Percentiles rank a stretch among this genome's conserved stretches.
These are phyloP conservation scores for Kockovaella imperatae DNA, from an alignment of 768 basidiomycete genomes.

Conservation along the genomic window DNA sequence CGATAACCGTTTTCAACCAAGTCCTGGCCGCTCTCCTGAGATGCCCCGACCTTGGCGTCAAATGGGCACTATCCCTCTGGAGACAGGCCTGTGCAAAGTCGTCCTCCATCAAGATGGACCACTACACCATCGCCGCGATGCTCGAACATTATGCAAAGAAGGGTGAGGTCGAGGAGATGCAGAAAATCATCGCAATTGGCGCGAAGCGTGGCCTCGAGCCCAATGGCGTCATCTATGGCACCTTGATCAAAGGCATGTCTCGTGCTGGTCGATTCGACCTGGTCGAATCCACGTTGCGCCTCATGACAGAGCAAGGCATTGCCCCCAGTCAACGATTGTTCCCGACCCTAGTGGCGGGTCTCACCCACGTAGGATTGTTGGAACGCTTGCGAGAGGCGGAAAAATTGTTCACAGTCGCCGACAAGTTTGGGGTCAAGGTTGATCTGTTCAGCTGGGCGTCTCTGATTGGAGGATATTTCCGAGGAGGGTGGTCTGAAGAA, in stretches of 20 bases:
- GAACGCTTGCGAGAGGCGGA: conserved; percentile 57
- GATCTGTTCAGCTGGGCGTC: conserved; percentile 80
- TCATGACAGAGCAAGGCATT: conserved; percentile 71
- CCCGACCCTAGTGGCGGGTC: conserved; percentile 68
- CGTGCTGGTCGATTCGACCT: conserved; percentile 62
- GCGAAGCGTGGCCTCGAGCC: conserved; percentile 53
- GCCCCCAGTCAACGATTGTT: conserved; percentile 68
- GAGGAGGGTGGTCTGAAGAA: conserved; percentile 50
- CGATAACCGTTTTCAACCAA: no score
- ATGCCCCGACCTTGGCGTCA: no score
- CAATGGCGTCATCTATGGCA: conserved; percentile 81
- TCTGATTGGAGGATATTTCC: conserved; percentile 64
- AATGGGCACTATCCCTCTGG: no score
- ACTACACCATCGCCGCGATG: conserved; percentile 73
- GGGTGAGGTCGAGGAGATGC: conserved; percentile 59
- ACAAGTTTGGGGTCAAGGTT: conserved; percentile 47
- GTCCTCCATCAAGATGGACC: conserved; percentile 55
- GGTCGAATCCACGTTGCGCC: conserved; percentile 54
- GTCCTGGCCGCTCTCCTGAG: no score
- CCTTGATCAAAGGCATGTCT: conserved; percentile 68
- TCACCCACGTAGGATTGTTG: conserved; percentile 55
- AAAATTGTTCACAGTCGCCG: conserved; percentile 69
- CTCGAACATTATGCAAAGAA: conserved; percentile 60
- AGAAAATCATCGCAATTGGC: conserved; percentile 56
- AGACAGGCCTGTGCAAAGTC: no score